A percentile compares a stretch with the other conserved stretches of the same genome.
Evolutionary conservation across 73 alveolate species (phyloP).

Genomic region (Symbiodinium natans): DNA sequence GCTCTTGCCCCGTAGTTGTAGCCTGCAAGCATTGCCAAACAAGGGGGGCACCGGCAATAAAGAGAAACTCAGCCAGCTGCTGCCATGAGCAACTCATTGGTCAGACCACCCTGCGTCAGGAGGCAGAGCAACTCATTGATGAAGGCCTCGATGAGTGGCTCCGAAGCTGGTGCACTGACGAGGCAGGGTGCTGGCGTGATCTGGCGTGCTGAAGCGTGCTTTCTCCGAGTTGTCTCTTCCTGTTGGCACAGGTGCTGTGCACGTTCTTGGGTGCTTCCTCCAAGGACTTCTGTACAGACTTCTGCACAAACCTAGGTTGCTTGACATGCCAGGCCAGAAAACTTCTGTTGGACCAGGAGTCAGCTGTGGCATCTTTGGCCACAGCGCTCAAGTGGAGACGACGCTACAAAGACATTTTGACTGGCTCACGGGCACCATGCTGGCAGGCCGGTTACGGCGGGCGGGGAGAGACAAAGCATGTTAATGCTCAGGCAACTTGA

Average conservation of each 20-base stretch:
- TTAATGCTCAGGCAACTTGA: neutral
- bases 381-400: conserved; percentile 64
- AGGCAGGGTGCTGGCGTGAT: conserved; percentile 1
- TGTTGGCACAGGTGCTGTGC: conserved; percentile 26
- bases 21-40: no score
- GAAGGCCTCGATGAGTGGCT: conserved; percentile 76
- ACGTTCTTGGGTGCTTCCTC: conserved; percentile 40
- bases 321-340: neutral
- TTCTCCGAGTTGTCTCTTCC: no score
- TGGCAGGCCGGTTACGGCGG: conserved; percentile 38
- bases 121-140: conserved; percentile 24
- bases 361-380: conserved; percentile 51
- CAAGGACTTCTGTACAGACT: conserved; percentile 7
- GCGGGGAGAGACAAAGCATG: no score
- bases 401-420: conserved; percentile 25
- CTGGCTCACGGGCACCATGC: conserved; percentile 22
- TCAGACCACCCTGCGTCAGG: no score
- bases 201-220: no score
- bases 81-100: no score
- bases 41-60: no score
- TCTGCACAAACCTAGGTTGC: neutral
- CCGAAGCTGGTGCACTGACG: conserved; percentile 32
- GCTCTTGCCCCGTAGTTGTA: no score
- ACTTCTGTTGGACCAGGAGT: neutral
- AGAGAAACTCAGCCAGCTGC: no score